Base-by-base conservation (phyloP, 345 rosid species). In the Salix suchowensis region DNA sequence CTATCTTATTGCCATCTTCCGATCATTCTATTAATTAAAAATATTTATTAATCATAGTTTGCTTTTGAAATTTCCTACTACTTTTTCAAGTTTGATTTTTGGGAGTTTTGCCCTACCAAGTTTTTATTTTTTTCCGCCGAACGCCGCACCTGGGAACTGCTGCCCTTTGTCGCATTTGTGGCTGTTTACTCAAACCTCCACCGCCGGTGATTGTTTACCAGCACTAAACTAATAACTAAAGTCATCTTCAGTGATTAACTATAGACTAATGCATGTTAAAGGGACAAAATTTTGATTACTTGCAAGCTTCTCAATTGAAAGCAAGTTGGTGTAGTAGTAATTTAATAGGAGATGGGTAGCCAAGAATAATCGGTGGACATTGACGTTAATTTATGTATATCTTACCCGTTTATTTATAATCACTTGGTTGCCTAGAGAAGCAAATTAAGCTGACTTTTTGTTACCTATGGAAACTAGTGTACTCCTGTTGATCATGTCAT, bases 91-190 rank as follows among this genome's bases (percentile, higher is more conserved):
- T 76, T 76, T 66, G 84, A 72, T 67, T 61, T 55, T 18, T 61
- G 37, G 18, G 83, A 4, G 4, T 26, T 37, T 24, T 52, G n/a
- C 21, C 16, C 5, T 24, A 16, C 18, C 3, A 13, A 69, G 5
- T 7, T 23, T 65, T 21, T 52, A 46, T 34, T 24, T 67, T 82
- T 77, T 83, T 86, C 89, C 90, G 88, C 94, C 92, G 92, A 87
- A 79, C 86, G 94, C 91, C 94, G 91, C 89, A 86, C 91, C 90
- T 88, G 83, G 88, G 88, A 82, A 83, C 89, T 87, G 88, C 76
- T 80, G 88, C 79, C 32, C 16, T 73, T 86, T 90, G 88, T 88
- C 88, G 87, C 83, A n/a, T 73, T 86, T 84, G 72, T 79, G 83
- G 67, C 16, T 19, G 62, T 65, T 71, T 71, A 37, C 69, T 52